phyloP scores from a whole-genome alignment of 2,329 filamentous ascomycete genomes.

The Sclerotinia borealis region DNA sequence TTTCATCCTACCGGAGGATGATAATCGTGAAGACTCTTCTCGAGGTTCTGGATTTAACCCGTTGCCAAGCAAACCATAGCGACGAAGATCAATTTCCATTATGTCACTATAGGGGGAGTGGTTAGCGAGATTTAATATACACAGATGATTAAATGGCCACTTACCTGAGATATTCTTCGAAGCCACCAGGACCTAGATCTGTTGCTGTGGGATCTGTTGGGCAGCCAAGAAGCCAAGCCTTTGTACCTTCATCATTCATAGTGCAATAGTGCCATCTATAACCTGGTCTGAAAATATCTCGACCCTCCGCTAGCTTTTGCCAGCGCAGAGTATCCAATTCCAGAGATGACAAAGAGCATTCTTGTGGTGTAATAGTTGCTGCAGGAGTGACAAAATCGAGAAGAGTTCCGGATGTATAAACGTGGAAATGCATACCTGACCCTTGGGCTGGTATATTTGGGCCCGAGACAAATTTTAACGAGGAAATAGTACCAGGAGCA shows the following conservation, averaged over 20 bases:
- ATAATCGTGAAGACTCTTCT: conserved; percentile 43
- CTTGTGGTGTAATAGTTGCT: conserved; percentile 75
- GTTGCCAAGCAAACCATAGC: conserved; percentile 85
- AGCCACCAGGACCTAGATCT: conserved; percentile 60
- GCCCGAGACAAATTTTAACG: conserved; percentile 83
- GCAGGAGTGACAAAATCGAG: conserved; percentile 93
- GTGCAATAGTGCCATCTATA: conserved; percentile 99
- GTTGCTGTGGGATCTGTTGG: conserved; percentile 64
- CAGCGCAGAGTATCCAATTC: conserved; percentile 83
- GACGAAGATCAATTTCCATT: conserved; percentile 84
- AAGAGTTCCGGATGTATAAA: conserved; percentile 86
- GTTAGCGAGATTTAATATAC: conserved; percentile 17
- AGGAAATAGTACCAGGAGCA: conserved; percentile 83
- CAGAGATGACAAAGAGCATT: conserved; percentile 84
- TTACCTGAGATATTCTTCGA: conserved; percentile 77
- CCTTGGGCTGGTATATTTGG: conserved; percentile 81
- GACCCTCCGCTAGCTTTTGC: conserved; percentile 91
- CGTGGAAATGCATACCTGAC: conserved; percentile 89
- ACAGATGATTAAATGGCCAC: conserved; percentile 19
- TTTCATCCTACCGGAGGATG: conserved; percentile 38
- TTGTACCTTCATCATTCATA: conserved; percentile 89
- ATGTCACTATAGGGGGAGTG: conserved; percentile 56
- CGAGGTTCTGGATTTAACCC: conserved; percentile 54
- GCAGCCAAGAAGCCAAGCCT: conserved; percentile 94
- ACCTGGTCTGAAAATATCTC: conserved; percentile 85